Base-by-base conservation (phyloP, 140 eudicot species). In the Anethum foeniculum region DNA sequence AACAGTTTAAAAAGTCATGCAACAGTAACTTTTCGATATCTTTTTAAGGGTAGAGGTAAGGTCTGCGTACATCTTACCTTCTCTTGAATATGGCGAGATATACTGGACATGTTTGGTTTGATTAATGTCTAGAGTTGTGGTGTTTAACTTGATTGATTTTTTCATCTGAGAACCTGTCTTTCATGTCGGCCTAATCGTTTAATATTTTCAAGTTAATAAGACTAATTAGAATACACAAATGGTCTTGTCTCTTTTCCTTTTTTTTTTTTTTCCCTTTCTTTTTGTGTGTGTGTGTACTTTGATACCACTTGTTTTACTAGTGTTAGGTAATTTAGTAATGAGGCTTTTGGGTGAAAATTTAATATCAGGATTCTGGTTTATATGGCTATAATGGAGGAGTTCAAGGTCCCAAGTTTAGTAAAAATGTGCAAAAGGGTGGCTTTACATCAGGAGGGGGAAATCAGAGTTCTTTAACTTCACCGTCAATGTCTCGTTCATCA, bases 341-440 rank as follows among this genome's bases (percentile, higher is more conserved):
- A n/a, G 43, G 28, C 1, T 75, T 51, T 27, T 81, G 47, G 56
- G 36, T 43, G 36, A 41, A 72, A n/a, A 6, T 23, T 27, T 84
- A 77, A 25, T 69, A 86, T 79, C 83, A 89, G 93, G 96, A 87
- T 49, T 91, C 81, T 84, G 93, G 96, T 76, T 88, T 85, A 68
- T 82, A 80, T 73, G 92, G 87, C 6, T 81, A 58, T 58, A 83
- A 81, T 79, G 87, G 80, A 16, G 82, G 71, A 23, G 86, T 72
- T 30, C 85, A 85, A 75, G 87, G 84, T 80, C 62, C 90, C 11
- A 82, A 84, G 54, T 41, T 79, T 54, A 86, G 83, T 54, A 87
- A 86, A 77, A 81, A 78, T 82, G 79, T 68, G 49, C 93, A 83
- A 60, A 90, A 88, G 76, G 49, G 18, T 60, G 77, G 54, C 41